Evolutionary conservation across 2,329 filamentous ascomycete genomes (phyloP), one percentile per base, ranked within the genome.

Genomic region (Aspergillus sp.): DNA sequence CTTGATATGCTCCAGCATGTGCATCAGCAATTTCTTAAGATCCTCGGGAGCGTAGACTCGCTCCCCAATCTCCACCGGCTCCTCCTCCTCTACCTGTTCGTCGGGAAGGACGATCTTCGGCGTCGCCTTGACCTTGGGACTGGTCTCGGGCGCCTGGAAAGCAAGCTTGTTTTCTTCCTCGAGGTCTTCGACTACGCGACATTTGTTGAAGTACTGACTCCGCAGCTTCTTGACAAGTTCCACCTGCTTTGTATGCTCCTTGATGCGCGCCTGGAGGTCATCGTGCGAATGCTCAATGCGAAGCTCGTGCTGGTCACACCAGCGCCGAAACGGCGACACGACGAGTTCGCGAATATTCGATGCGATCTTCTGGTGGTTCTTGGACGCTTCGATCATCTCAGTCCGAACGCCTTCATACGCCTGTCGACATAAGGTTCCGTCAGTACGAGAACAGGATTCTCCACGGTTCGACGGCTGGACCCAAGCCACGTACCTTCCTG

Each of bases 151-250:
- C 60, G 92, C 91, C 71, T 96, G 91, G 74, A 99, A 99, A 36
- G 92, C 94, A 50, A 99, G 82, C 75, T 99, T 97, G 72, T 97
- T 96, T 78, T 99, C 95, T 74, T 99, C 94, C 71, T 99, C 94
- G 55, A 97, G 77, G 69, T 99, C 94, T 71, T 99, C 95, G 5
- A 97, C 88, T 57, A 97, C 79, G 46, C 95, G 88, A 71, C 94
- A 99, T 76, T 97, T 99, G 80, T 97, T 99, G 82, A 97, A 97
- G 76, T 99, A 99, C 64, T 90, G 89, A 72, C 89, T 96, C 59
- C 94, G 86, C 63, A 97, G 83, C 76, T 97, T 97, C 80, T 91
- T 91, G 56, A 96, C 91, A 17, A 83, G 73, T 57, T 99, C 94
- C 53, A 88, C 88, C 73, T 99, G 95, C 61, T 89, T 89, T 69